Conservation (phyloP, 495 filamentous ascomycete species). For the Podospora pseudoanserina region DNA sequence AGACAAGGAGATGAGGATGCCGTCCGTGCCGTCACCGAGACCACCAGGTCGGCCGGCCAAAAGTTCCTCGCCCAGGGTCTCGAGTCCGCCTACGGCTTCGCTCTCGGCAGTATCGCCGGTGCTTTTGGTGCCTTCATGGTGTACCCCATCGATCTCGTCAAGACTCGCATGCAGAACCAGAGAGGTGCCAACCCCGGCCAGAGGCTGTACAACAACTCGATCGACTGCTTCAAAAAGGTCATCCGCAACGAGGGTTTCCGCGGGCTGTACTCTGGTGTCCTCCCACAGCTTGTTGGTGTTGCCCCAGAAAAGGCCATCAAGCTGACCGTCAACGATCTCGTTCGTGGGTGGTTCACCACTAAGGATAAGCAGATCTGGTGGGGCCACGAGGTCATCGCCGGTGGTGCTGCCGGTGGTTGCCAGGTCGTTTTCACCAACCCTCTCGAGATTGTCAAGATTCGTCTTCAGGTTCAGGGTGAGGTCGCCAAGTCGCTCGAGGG, state of each 20-base stretch:
- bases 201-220: constrained; percentile 89
- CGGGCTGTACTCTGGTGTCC: constrained; percentile 88
- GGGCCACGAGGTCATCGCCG: constrained; percentile 73
- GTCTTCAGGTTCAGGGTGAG: constrained; percentile 95
- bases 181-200: constrained; percentile 75
- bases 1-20: constrained; percentile 45
- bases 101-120: constrained; percentile 81
- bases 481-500: constrained; percentile 84
- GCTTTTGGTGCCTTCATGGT: constrained; percentile 99
- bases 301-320: constrained; percentile 99
- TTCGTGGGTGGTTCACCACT: constrained; percentile 72
- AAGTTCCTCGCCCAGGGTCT: constrained; percentile 57
- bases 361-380: constrained; percentile 71
- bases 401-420: constrained; percentile 86
- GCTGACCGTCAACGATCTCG: constrained; percentile 93
- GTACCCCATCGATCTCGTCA: constrained; percentile 97
- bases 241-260: constrained; percentile 84
- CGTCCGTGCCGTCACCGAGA: constrained; percentile 36
- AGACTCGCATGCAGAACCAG: constrained; percentile 99
- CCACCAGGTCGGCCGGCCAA: constrained; percentile 37
- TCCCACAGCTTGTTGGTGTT: constrained; percentile 93
- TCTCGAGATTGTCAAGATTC: constrained; percentile 98
- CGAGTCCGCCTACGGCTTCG: constrained; percentile 86
- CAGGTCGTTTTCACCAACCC: constrained; percentile 99
- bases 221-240: constrained; percentile 91